A percentile compares a stretch with the other conserved stretches of the same genome.
phyloP scores from a whole-genome alignment of 2,329 filamentous ascomycete genomes.

The Calonectria pseudoturangicola region DNA sequence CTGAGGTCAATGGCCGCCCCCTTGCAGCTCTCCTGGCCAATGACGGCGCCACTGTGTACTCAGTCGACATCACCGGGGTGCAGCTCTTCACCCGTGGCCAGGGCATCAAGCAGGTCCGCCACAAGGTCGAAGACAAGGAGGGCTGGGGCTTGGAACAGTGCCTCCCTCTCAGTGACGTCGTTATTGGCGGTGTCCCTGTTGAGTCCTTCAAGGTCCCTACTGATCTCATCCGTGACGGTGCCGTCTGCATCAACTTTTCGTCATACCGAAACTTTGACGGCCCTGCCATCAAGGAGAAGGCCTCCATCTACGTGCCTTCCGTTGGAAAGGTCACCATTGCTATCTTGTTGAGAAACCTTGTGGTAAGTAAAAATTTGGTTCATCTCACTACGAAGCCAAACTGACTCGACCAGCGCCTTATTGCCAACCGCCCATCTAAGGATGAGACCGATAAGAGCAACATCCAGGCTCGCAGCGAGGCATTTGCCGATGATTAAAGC shows the following conservation, averaged over 20 bases:
- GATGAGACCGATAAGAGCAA: conserved; percentile 59
- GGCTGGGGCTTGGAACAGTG: conserved; percentile 88
- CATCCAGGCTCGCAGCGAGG: conserved; percentile 64
- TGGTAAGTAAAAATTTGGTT: conserved; percentile 74
- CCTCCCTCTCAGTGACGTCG: conserved; percentile 91
- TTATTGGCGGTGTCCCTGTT: conserved; percentile 93
- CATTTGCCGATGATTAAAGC: conserved; percentile 63
- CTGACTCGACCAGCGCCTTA: conserved; percentile 66
- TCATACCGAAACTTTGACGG: conserved; percentile 94
- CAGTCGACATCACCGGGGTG: conserved; percentile 92
- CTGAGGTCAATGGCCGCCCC: conserved; percentile 95
- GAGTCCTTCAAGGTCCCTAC: conserved; percentile 93
- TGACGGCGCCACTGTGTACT: conserved; percentile 96
- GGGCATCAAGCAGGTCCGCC: conserved; percentile 88
- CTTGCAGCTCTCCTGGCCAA: conserved; percentile 95
- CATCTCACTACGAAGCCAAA: conserved; percentile 9
- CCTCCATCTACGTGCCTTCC: conserved; percentile 96
- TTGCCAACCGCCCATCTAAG: conserved; percentile 69
- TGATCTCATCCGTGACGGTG: conserved; percentile 88
- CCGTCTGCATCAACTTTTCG: conserved; percentile 99
- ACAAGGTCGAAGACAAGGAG: conserved; percentile 90
- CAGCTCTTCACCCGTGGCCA: conserved; percentile 94
- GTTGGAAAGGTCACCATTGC: conserved; percentile 99
- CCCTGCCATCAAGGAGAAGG: conserved; percentile 93
- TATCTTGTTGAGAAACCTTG: conserved; percentile 89